Conservation (phyloP, 106 monocot genomes). For the Dendrobium huoshanense region DNA sequence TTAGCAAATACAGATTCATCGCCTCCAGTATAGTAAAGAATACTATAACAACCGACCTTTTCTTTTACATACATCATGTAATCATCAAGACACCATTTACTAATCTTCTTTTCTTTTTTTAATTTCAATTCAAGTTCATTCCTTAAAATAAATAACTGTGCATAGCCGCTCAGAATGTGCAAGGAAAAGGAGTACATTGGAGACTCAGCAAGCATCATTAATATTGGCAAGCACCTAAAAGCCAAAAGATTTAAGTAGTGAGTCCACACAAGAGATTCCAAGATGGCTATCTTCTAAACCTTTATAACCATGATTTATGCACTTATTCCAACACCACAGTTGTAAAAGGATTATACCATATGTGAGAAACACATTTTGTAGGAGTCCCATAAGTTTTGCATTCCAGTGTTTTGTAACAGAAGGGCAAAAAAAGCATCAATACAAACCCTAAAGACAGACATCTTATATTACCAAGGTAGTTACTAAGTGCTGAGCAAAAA, state of each 20-base stretch:
- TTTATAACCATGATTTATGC: neutral
- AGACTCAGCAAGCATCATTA: neutral
- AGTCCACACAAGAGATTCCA: neutral
- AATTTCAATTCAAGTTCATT: neutral
- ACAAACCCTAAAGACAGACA: neutral
- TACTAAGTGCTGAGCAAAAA: neutral
- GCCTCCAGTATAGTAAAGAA: neutral
- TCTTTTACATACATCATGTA: neutral
- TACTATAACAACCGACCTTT: neutral
- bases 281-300: neutral
- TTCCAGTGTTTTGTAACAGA: neutral
- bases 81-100: neutral
- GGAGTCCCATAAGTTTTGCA: neutral
- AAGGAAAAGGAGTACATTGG: neutral
- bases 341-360: neutral
- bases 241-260: neutral
- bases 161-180: neutral
- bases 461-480: neutral
- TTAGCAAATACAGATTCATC: neutral
- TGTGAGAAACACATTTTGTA: neutral
- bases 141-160: neutral
- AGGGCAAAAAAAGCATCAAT: neutral
- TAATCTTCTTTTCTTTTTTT: neutral
- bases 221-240: neutral
- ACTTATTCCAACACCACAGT: neutral